phyloP scores from a whole-genome alignment of 768 basidiomycete species.

The Paxillus ammoniavirescens region DNA sequence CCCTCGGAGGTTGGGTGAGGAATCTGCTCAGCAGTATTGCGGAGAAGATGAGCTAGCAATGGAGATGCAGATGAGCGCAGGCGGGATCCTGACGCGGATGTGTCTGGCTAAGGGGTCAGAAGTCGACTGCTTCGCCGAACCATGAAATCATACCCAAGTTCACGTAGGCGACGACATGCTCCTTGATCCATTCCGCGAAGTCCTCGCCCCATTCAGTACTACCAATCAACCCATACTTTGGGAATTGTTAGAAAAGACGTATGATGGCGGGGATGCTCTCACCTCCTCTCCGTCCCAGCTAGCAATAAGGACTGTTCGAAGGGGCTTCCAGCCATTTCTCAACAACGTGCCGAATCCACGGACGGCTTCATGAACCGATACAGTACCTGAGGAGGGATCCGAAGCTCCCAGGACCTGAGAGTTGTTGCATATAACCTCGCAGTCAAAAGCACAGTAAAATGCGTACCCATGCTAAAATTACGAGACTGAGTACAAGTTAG shows the following conservation, averaged over 20 bases:
- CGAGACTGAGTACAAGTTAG: background rate
- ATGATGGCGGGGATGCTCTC: background rate
- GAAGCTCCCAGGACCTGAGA: conserved; percentile 72
- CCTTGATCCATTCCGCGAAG: conserved; percentile 52
- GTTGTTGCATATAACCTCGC: background rate
- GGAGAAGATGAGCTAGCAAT: conserved; percentile 77
- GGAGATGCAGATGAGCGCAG: conserved; percentile 66
- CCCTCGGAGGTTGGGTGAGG: conserved; percentile 67
- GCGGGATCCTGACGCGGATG: conserved; percentile 49
- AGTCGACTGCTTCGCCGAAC: background rate
- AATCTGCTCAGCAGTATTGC: conserved; percentile 62
- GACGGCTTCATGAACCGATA: conserved; percentile 73
- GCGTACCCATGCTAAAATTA: conserved; percentile 19
- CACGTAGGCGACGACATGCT: conserved; percentile 60
- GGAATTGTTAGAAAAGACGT: background rate
- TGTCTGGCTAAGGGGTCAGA: conserved; percentile 29
- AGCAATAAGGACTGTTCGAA: conserved; percentile 69
- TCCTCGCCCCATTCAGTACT: conserved; percentile 72
- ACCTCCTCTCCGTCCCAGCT: conserved; percentile 79
- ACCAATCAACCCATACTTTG: conserved; percentile 52
- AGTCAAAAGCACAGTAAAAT: background rate
- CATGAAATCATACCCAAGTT: conserved; percentile 47
- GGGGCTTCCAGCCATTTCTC: conserved; percentile 77
- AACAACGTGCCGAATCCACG: conserved; percentile 70
- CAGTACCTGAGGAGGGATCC: conserved; percentile 81